Base-by-base conservation (phyloP, 2,329 filamentous ascomycete genomes). In the Phialophora chinensis region DNA sequence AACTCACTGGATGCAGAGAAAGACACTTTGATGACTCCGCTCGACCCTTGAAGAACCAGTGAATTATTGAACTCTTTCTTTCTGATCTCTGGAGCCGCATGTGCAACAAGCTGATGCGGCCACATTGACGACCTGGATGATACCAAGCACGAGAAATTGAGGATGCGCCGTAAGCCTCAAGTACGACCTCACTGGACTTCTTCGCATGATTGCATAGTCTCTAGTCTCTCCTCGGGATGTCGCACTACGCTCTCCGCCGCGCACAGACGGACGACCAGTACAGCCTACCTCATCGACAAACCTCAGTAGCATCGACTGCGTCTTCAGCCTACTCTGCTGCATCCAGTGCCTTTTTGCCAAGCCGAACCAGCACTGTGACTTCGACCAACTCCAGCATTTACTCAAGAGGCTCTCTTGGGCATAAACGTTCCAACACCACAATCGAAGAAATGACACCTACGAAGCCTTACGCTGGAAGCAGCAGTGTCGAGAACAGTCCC, bases 381-480 rank as follows among this genome's bases (percentile, higher is more conserved):
- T 94, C 91, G 35, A 85, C 87, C 69, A 85, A 85, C n/a, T 92
- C 91, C 38, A 87, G 86, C 76, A 82, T 82, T 54, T 86, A 87
- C 63, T 74, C 74, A 20, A 66, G 62, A 55, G 76, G 75, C 33
- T 75, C 77, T 60, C 72, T 77, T 58, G 83, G 84, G 57, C 91
- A 94, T 75, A 90, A 88, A 77, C 87, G 92, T 76, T 91, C 91
- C 67, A 85, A 88, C 77, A 94, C 91, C 79, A 91, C 95, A 82
- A 86, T 86, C 65, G 84, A 84, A 66, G 82, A 83, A 52, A 84
- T 88, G 74, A 76, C 83, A 72, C 78, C 82, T 66, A 75, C 82
- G 78, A 77, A 83, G 75, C 31, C 62, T 80, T 82, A 77, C 81
- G 75, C 76, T 82, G 70, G 69, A 72, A 79, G 61, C 78, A 81